Base-by-base conservation (phyloP, 2,329 filamentous ascomycete species). In the Lecanoromycetidae sp. region DNA sequence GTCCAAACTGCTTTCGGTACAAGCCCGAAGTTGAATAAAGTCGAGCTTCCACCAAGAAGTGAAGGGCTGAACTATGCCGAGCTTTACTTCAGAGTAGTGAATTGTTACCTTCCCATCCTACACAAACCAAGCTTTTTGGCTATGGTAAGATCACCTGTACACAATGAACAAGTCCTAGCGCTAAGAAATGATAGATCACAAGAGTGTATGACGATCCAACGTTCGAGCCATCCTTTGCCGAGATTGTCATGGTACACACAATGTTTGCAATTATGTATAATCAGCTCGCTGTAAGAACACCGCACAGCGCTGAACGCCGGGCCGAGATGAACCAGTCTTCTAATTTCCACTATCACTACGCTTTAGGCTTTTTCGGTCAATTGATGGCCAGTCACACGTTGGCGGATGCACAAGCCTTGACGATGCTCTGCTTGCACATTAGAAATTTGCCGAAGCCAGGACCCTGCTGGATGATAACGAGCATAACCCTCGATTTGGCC, bases 371-470 rank as follows among this genome's bases (percentile, higher is more conserved):
- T 61, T 78, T 83, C 54, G 80, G 77, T 52, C 69, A 84, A 39
- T 66, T 93, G 3, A 64, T 77, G 12, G 69, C 69, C 5, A 76
- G 77, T 15, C 75, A 75, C 47, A 77, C 76, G 0, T 64, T 87
- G 12, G 68, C 77, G 37, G 77, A 84, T 43, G 71, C 87, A 6
- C 84, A 91, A 61, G 85, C 83, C 3, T 62, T 91, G 57, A 71
- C 79, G 9, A 67, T 91, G 64, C 77, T 93, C 15, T 79, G 79
- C 49, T 65, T 76, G 3, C 83, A 90, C 60, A 75, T 85, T 3
- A 78, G 86, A 50, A 79, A 78, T 42, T 87, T 91, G 49, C 83
- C 84, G 25, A 87, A 88, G 56, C 84, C 86, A 1, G 84, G 83
- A 10, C 78, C 81, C 34, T 83, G 81, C 45, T 82, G 80, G 65